Evolutionary conservation across 2,329 filamentous ascomycete genomes (phyloP), one percentile per base, ranked within the genome.

Genomic region (Paecilomyces sp.): DNA sequence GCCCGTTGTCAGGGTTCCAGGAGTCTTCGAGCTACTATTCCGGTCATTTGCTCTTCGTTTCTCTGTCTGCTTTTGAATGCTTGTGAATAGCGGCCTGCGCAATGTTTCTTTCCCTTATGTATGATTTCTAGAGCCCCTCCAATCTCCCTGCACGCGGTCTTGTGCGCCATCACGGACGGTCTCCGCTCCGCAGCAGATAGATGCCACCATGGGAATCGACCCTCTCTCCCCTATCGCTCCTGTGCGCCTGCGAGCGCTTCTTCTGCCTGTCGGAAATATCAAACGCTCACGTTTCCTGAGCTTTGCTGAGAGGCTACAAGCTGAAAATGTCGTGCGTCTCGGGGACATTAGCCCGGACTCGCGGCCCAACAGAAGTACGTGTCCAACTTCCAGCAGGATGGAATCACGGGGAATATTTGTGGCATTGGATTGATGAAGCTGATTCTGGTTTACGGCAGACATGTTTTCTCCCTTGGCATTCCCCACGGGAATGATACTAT

Each of bases 401-500:
- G 31, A 9, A n/a, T 51, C 6, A 31, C n/a, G 18, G 24, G 11
- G 24, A 4, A 55, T 31, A 8, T 13, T 47, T 30, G 22, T 13
- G 34, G 25, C 25, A 28, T 28, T 28, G 25, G n/a, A 28, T 13
- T 13, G 8, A 28, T 57, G 55, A 60, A 55, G 56, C 63, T 70
- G 59, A 68, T 70, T 68, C 63, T 63, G 57, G 28, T 55, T 56
- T 54, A 63, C 58, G 62, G 57, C 73, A 96, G 92, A 91, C 75
- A 92, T 94, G 87, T 97, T 97, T 77, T 96, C 91, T 60, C 93
- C 93, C 50, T 80, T 94, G 68, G 90, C 89, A 13, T 96, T 94
- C 74, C 92, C 91, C 11, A 85, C 87, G 66, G 93, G 93, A 62
- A 87, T 88, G 69, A 88, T 97, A 62, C 83, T 97, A 68, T 97